Percentiles rank a stretch among this genome's conserved stretches.
These are phyloP conservation scores for Colletotrichum cuscutae DNA, from an alignment of 2,329 filamentous ascomycete genomes.

Conservation along the genomic window DNA sequence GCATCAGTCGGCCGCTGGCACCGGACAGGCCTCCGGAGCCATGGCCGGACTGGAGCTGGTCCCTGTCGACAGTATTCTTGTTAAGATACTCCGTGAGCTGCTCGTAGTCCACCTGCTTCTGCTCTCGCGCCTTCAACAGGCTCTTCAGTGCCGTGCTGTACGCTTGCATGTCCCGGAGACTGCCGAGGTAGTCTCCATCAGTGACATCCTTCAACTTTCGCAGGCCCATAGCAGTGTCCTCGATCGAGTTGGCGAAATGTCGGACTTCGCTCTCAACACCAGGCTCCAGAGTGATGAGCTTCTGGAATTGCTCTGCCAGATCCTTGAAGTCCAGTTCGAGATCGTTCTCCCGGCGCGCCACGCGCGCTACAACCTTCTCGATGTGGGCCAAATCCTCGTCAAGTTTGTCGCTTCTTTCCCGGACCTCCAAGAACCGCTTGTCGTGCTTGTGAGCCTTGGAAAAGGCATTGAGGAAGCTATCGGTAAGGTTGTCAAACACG, in stretches of 20 bases:
- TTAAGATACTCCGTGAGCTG: constrained; percentile 94
- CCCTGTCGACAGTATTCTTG: constrained; percentile 88
- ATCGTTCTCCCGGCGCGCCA: constrained; percentile 87
- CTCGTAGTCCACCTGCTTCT: constrained; percentile 98
- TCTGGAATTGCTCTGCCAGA: constrained; percentile 93
- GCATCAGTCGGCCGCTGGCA: constrained; percentile 86
- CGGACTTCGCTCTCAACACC: constrained; percentile 85
- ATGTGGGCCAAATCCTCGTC: constrained; percentile 93
- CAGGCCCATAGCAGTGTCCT: constrained; percentile 83
- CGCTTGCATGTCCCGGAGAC: constrained; percentile 92
- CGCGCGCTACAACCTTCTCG: constrained; percentile 93
- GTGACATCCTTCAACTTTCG: constrained; percentile 88
- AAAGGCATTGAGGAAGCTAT: constrained; percentile 97
- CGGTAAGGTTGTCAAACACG: constrained; percentile 94
- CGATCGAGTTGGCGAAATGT: constrained; percentile 86
- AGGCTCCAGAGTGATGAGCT: constrained; percentile 88
- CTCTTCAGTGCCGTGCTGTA: constrained; percentile 90
- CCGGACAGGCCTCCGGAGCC: constrained; percentile 69
- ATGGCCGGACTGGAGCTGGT: constrained; percentile 76
- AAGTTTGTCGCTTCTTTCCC: constrained; percentile 91
- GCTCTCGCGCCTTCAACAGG: constrained; percentile 91
- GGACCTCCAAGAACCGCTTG: constrained; percentile 92
- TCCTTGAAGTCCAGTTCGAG: constrained; percentile 90
- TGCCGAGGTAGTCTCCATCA: constrained; percentile 94
- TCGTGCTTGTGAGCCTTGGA: constrained; percentile 96